A percentile compares a stretch with the other conserved stretches of the same genome.
These are phyloP conservation scores for Cladochytrium tenue DNA, from an alignment of 371 early-diverging fungal genomes.

Conservation along the genomic window DNA sequence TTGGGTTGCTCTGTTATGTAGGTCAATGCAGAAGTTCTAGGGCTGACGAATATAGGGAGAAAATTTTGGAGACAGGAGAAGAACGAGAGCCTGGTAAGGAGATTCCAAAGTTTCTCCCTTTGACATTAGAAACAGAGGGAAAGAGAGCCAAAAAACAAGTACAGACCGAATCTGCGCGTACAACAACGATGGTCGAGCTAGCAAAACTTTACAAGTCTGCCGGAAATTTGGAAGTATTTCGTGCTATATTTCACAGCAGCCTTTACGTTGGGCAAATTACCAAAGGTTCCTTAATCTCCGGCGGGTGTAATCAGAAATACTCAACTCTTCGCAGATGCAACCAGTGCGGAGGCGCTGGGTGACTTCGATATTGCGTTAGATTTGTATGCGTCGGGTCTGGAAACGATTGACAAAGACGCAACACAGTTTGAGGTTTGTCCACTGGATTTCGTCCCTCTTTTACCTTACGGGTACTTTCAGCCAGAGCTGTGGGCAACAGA, in stretches of 20 bases:
- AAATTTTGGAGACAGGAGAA: background rate
- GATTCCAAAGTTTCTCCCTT: conserved; percentile 4
- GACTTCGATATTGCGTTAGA: conserved; percentile 60
- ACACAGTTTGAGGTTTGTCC: no score
- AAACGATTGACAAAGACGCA: no score
- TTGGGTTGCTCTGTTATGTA: conserved; percentile 38
- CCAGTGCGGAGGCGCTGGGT: conserved; percentile 61
- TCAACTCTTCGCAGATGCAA: conserved; percentile 39
- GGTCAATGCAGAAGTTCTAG: conserved; percentile 11
- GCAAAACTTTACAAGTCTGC: conserved; percentile 63
- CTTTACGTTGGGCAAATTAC: conserved; percentile 42
- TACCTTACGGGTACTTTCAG: conserved; percentile 3
- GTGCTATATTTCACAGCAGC: conserved; percentile 35
- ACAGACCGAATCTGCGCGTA: conserved; percentile 22
- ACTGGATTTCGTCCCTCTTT: no score
- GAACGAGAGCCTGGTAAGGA: conserved; percentile 1
- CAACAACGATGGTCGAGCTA: conserved; percentile 60
- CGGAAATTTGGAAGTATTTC: conserved; percentile 52
- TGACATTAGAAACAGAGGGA: background rate
- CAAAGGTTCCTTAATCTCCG: conserved; percentile 28
- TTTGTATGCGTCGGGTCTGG: conserved; percentile 48
- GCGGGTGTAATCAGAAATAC: no score
- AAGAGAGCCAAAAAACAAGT: conserved; percentile 41
- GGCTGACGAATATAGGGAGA: conserved; percentile 11
- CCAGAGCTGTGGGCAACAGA: conserved; percentile 25